These are phyloP conservation scores for Penicillium mononematosum DNA, from an alignment of 495 filamentous ascomycete genomes.

Conservation along the genomic window DNA sequence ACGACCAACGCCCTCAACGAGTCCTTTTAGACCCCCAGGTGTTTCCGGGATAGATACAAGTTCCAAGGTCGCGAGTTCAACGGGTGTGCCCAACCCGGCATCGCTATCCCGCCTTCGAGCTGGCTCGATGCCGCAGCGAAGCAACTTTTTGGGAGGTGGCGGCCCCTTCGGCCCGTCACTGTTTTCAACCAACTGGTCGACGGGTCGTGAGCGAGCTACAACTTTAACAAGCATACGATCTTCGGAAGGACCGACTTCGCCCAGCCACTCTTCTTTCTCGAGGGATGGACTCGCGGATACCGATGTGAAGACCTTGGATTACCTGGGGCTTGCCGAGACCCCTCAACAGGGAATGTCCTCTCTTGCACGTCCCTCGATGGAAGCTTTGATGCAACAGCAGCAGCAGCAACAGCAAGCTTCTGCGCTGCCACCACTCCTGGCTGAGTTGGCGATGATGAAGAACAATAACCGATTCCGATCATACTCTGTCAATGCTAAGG, in stretches of 20 bases:
- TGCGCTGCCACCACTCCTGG: slow-evolving; percentile 67
- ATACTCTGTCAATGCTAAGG: slow-evolving; percentile 97
- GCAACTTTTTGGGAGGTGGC: slow-evolving; percentile 57
- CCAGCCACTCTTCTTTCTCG: slow-evolving; percentile 84
- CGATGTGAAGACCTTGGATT: slow-evolving; percentile 93
- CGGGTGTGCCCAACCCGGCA: slow-evolving; percentile 56
- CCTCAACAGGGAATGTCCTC: slow-evolving; percentile 76
- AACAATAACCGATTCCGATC: slow-evolving; percentile 87
- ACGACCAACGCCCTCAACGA: slow-evolving; percentile 85
- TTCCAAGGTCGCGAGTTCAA: slow-evolving; percentile 46
- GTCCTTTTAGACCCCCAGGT: slow-evolving; percentile 80
- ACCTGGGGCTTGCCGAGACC: slow-evolving; percentile 91
- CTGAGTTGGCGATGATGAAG: slow-evolving; percentile 72
- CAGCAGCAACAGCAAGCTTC: slow-evolving; percentile 53
- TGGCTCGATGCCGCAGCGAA: slow-evolving; percentile 91
- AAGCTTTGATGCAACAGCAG: slow-evolving; percentile 53
- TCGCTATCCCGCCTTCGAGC: slow-evolving; percentile 85
- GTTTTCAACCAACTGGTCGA: slow-evolving; percentile 83
- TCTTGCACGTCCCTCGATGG: slow-evolving; percentile 57
- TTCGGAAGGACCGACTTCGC: slow-evolving; percentile 89
- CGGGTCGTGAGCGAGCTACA: slow-evolving; percentile 71
- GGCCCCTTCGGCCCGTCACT: slow-evolving; percentile 86
- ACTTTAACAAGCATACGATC: slow-evolving; percentile 83
- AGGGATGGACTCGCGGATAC: slow-evolving; percentile 81
- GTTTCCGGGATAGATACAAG: slow-evolving; percentile 65